These are phyloP conservation scores for Camptophora hylomeconis DNA, from an alignment of 2,329 filamentous ascomycete species.

Conservation along the genomic window DNA sequence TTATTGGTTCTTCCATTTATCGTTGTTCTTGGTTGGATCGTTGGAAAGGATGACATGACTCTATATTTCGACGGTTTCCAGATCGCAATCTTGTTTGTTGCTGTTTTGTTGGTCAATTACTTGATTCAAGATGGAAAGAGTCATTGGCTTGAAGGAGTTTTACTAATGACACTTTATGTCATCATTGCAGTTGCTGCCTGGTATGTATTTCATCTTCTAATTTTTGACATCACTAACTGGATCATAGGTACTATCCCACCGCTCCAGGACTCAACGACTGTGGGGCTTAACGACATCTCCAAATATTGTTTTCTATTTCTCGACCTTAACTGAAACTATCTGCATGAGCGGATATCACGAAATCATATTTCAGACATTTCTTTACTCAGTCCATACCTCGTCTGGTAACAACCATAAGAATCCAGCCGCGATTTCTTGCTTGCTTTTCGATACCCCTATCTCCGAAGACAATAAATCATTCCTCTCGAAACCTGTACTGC, in stretches of 20 bases:
- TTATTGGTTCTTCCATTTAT: slow-evolving; percentile 48
- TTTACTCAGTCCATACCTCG: no score
- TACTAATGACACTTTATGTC: slow-evolving; percentile 47
- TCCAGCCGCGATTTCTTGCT: no score
- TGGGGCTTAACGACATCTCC: slow-evolving; percentile 2
- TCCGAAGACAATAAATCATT: no score
- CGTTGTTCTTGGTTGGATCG: slow-evolving; percentile 49
- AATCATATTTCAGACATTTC: no score
- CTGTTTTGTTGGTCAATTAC: slow-evolving; percentile 44
- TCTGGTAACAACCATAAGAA: no score
- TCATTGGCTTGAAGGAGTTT: slow-evolving; percentile 47
- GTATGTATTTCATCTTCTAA: slow-evolving; percentile 8
- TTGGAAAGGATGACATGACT: slow-evolving; percentile 51
- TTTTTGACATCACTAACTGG: neutral
- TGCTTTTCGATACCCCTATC: no score
- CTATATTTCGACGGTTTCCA: slow-evolving; percentile 83
- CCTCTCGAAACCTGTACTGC: no score
- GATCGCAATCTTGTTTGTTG: slow-evolving; percentile 51
- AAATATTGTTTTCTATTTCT: neutral
- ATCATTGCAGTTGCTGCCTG: slow-evolving; percentile 44
- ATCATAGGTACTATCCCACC: slow-evolving; percentile 9
- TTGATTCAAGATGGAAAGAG: slow-evolving; percentile 49
- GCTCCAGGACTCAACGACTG: slow-evolving; percentile 13
- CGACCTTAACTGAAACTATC: no score
- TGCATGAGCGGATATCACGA: no score